Conservation (phyloP, 805 yeast genomes). For the Lipomyces chichibuensis region DNA sequence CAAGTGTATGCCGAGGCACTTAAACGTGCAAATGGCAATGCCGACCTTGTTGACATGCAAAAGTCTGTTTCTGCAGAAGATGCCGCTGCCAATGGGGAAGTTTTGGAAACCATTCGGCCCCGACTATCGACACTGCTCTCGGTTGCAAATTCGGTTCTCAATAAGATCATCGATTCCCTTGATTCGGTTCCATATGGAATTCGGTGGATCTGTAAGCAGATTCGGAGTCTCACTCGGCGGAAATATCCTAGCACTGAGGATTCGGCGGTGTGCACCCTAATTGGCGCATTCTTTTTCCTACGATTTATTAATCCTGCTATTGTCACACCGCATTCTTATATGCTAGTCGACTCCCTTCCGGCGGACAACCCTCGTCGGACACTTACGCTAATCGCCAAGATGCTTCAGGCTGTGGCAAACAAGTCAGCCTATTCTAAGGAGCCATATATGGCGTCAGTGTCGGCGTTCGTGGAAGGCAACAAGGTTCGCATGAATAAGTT, state of each 20-base stretch:
- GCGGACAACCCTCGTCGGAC: conserved; percentile 59
- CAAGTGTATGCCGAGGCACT: conserved; percentile 33
- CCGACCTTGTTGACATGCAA: conserved; percentile 16
- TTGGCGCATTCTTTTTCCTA: conserved; percentile 84
- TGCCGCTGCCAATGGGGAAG: conserved; percentile 42
- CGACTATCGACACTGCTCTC: conserved; percentile 38
- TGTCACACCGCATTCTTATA: conserved; percentile 75
- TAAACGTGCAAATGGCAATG: conserved; percentile 10
- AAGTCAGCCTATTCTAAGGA: conserved; percentile 68
- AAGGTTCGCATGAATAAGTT: conserved; percentile 41
- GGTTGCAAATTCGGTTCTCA: conserved; percentile 46
- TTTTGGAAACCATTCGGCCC: conserved; percentile 40
- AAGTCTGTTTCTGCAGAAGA: conserved; percentile 41
- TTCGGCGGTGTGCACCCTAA: conserved; percentile 47
- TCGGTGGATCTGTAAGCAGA: conserved; percentile 70
- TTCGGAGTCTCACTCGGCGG: conserved; percentile 55
- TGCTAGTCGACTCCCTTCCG: conserved; percentile 45
- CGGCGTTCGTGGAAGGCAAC: conserved; percentile 41
- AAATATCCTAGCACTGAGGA: conserved; percentile 62
- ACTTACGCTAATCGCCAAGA: conserved; percentile 76
- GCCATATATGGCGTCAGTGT: conserved; percentile 42
- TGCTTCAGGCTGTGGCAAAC: conserved; percentile 84
- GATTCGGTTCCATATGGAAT: conserved; percentile 70
- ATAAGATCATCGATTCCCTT: conserved; percentile 59
- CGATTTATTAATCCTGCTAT: conserved; percentile 86